Base-by-base conservation (phyloP, 2,329 filamentous ascomycete genomes). In the Paecilomyces variotii region DNA sequence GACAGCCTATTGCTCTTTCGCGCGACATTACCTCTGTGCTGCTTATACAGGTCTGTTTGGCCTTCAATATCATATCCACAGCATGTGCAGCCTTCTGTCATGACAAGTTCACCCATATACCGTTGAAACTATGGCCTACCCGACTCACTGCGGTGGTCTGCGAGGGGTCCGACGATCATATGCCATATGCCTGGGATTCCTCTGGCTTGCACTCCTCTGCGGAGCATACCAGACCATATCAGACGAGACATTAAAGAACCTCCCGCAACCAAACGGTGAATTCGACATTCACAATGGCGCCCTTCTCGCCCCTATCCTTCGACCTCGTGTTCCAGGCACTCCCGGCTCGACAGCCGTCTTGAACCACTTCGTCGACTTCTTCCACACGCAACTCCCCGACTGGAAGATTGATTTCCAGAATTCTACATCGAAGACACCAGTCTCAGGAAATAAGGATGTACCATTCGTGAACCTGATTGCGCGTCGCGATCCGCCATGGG, bases 371-470 rank as follows among this genome's bases (percentile, higher is more conserved):
- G 83, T 87, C 68, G 78, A 87, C 71, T 97, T 94, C 81, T 96
- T 97, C 76, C 75, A 76, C 55, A 79, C 78, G 4, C 79, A 86
- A 19, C 83, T 97, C 25, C 91, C 93, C 0, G 77, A 83, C 35
- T 99, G 94, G 94, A 82, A 78, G 4, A 72, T 96, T 51, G 81
- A 87, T 54, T 90, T 90, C 76, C 93, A 99, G 70, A 97, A 97
- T 75, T 91, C 89, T n/a, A 93, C 90, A 0, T 84, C 87, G 28
- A 88, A 81, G 63, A 97, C 93, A 0, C 93, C 93, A 0, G 84
- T 84, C 0, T 90, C 88, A 0, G 86, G 86, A 4, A 80, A 85
- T 59, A 80, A 80, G 57, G 80, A 89, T 5, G 79, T 97, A 0
- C 90, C 91, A 0, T 97, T 99, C 72, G 79, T 84, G 57, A 99